Percentiles rank a stretch among this genome's conserved stretches.
Conservation (phyloP, 305 asterid genomes). For the Fraxinus dipetala region DNA sequence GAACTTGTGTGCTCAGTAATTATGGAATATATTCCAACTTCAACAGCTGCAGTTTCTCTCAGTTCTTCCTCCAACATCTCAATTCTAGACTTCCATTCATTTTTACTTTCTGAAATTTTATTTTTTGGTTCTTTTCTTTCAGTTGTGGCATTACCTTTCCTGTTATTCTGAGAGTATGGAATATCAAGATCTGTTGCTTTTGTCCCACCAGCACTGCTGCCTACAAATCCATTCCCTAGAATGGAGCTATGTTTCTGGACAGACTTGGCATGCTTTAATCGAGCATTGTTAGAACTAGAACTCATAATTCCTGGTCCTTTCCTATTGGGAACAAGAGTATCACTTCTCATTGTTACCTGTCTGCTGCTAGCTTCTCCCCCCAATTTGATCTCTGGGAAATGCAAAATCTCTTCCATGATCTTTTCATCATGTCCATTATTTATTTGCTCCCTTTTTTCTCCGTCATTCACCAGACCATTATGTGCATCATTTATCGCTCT, state of each 20-base stretch:
- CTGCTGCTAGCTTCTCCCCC: constrained; percentile 34
- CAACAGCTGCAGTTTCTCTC: constrained; percentile 77
- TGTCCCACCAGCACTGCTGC: constrained; percentile 30
- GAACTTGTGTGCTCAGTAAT: constrained; percentile 88
- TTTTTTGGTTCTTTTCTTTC: constrained; percentile 32
- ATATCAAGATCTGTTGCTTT: constrained; percentile 40
- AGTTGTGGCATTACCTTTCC: constrained; percentile 16
- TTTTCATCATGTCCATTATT: constrained; percentile 28
- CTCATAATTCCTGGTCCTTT: constrained; percentile 42
- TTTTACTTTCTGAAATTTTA: constrained; percentile 35
- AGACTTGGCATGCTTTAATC: constrained; percentile 59
- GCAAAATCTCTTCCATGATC: constrained; percentile 24
- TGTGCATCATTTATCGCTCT: constrained; percentile 21
- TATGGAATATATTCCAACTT: constrained; percentile 70
- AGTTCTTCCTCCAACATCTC: constrained; percentile 83
- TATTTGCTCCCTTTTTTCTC: constrained; percentile 19
- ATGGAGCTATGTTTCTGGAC: constrained; percentile 37
- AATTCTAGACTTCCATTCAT: constrained; percentile 49
- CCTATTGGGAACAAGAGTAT: constrained; percentile 27
- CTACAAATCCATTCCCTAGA: constrained; percentile 33
- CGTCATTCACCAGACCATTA: constrained; percentile 16
- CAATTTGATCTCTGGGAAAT: constrained; percentile 29
- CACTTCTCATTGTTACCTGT: constrained; percentile 39
- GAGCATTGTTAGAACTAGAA: constrained; percentile 34
- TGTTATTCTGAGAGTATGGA: constrained; percentile 29